Percentiles rank a stretch among this genome's conserved stretches.
Conservation (phyloP, 177 flowering plant species). For the Vitis hybrid region DNA sequence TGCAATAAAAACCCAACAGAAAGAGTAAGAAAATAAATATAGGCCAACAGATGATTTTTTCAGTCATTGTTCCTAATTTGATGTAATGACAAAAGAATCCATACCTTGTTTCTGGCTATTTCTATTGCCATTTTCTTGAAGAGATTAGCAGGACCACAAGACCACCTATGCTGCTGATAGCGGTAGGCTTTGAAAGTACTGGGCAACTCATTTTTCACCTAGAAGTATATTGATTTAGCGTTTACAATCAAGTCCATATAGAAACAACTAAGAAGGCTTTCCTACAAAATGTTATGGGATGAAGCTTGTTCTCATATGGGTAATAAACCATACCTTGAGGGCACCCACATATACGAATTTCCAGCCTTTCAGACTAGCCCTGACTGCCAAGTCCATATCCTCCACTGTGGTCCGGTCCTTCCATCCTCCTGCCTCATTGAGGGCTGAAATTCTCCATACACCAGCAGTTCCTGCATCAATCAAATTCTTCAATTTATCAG, state of each 20-base stretch:
- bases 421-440: slow-evolving; percentile 37
- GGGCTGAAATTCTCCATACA: slow-evolving; percentile 33
- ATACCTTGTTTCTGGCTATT: slow-evolving; percentile 28
- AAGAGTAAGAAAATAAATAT: neutral
- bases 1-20: slow-evolving; percentile 10
- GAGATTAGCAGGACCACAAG: slow-evolving; percentile 48
- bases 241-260: neutral
- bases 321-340: slow-evolving; percentile 17
- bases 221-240: neutral
- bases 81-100: neutral
- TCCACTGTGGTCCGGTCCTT: slow-evolving; percentile 32
- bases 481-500: neutral
- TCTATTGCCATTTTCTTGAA: slow-evolving; percentile 39
- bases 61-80: neutral
- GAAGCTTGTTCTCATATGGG: too few species aligned
- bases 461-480: slow-evolving; percentile 29
- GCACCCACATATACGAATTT: slow-evolving; percentile 30
- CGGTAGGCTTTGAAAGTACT: slow-evolving; percentile 45
- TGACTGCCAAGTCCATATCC: slow-evolving; percentile 30
- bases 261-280: neutral
- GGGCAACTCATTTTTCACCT: slow-evolving; percentile 47
- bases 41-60: too few species aligned
- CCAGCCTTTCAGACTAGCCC: slow-evolving; percentile 37
- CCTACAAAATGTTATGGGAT: too few species aligned
- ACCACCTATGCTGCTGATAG: slow-evolving; percentile 45